Conservation (phyloP, 345 rosid genomes). For the Passiflora organensis region DNA sequence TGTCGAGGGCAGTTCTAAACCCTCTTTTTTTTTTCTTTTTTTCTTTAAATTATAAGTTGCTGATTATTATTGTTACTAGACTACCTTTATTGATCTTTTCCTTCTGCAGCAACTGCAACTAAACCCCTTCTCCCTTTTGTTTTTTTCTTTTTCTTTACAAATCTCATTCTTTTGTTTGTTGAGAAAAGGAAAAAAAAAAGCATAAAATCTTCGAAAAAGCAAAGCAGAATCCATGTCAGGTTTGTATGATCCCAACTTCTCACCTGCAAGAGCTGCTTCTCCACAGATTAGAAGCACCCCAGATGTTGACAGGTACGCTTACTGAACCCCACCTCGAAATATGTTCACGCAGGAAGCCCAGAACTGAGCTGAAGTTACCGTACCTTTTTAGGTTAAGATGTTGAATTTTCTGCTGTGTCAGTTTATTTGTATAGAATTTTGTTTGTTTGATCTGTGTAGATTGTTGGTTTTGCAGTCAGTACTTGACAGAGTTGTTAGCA, state of each 20-base stretch:
- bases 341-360: too few relatives aligned
- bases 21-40: neutral
- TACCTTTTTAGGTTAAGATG: neutral
- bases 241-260: slow-evolving; percentile 85
- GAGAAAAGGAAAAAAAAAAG: slow-evolving; percentile 6
- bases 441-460: slow-evolving; percentile 33
- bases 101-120: slow-evolving; percentile 39
- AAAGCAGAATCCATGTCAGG: slow-evolving; percentile 66
- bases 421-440: slow-evolving; percentile 7
- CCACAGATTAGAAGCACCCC: slow-evolving; percentile 91
- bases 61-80: slow-evolving; percentile 3
- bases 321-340: slow-evolving; percentile 2
- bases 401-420: neutral
- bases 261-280: slow-evolving; percentile 95
- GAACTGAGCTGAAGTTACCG: neutral
- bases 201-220: slow-evolving; percentile 14
- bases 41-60: too few relatives aligned
- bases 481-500: slow-evolving; percentile 78
- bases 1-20: slow-evolving; percentile 8
- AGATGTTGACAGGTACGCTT: slow-evolving; percentile 71
- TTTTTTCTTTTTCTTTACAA: slow-evolving; percentile 10
- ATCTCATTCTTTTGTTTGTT: slow-evolving; percentile 20
- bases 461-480: slow-evolving; percentile 50
- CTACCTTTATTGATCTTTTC: slow-evolving; percentile 32
- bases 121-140: slow-evolving; percentile 34